Percentiles rank a stretch among this genome's conserved stretches.
These are phyloP conservation scores for Mycena sanguinolenta DNA, from an alignment of 768 basidiomycete genomes.

Conservation along the genomic window DNA sequence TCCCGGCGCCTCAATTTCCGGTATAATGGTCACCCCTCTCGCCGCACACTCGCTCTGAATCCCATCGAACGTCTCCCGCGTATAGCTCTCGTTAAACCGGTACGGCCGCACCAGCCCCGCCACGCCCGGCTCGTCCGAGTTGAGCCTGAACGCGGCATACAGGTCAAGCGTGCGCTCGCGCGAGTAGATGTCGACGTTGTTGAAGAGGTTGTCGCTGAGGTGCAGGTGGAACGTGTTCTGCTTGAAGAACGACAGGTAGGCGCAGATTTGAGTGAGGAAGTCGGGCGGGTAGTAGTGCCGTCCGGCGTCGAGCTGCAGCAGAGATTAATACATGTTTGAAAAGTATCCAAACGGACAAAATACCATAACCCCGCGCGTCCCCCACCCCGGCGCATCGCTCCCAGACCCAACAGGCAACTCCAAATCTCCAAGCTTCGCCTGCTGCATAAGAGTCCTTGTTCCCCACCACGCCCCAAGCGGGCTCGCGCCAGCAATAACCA, in stretches of 20 bases:
- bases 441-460: slow-evolving; percentile 33
- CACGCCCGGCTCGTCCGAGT: slow-evolving; percentile 35
- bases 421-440: slow-evolving; percentile 27
- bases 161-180: slow-evolving; percentile 33
- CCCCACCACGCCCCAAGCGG: slow-evolving; percentile 36
- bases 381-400: slow-evolving; percentile 36
- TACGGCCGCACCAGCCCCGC: slow-evolving; percentile 33
- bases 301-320: slow-evolving; percentile 31
- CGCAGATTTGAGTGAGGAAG: slow-evolving; percentile 34
- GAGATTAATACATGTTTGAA: not conserved
- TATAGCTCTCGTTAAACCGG: slow-evolving; percentile 36
- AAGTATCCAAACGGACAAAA: no score
- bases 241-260: slow-evolving; percentile 38
- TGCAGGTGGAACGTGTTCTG: slow-evolving; percentile 40
- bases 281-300: slow-evolving; percentile 34
- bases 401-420: slow-evolving; percentile 30
- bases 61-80: slow-evolving; percentile 31
- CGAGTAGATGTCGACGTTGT: slow-evolving; percentile 30
- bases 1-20: slow-evolving; percentile 33
- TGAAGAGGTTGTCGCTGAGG: slow-evolving; percentile 40
- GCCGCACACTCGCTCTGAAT: slow-evolving; percentile 34
- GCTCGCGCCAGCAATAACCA: slow-evolving; percentile 36
- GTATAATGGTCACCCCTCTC: slow-evolving; percentile 34
- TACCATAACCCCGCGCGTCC: slow-evolving; percentile 37
- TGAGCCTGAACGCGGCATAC: slow-evolving; percentile 38